Conservation (phyloP, 768 basidiomycete species). For the Dendrothele bispora region DNA sequence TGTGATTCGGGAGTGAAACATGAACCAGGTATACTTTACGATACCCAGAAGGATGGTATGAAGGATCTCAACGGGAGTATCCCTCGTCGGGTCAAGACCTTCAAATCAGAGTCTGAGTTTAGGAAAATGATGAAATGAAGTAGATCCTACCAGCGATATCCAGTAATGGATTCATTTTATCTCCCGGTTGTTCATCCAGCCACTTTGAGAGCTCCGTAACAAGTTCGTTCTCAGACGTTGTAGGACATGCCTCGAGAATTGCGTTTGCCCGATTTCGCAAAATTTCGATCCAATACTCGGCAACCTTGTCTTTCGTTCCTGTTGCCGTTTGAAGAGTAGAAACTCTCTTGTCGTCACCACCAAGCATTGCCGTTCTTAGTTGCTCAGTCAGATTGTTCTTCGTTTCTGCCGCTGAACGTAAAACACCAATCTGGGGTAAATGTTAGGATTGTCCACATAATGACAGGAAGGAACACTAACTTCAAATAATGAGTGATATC, state of each 20-base stretch:
- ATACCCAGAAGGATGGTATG: slow-evolving; percentile 43
- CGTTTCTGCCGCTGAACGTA: slow-evolving; percentile 18
- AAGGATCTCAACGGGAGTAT: slow-evolving; percentile 42
- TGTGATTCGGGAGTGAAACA: slow-evolving; percentile 29
- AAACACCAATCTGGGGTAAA: slow-evolving; percentile 21
- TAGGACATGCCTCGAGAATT: slow-evolving; percentile 18
- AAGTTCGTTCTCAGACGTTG: slow-evolving; percentile 14
- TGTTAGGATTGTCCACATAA: background rate
- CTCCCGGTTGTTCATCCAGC: slow-evolving; percentile 19
- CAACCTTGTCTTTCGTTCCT: slow-evolving; percentile 38
- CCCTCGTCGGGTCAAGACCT: slow-evolving; percentile 15
- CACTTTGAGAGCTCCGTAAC: slow-evolving; percentile 24
- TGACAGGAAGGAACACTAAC: slow-evolving; percentile 15
- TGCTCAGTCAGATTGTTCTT: slow-evolving; percentile 26
- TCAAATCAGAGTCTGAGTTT: no score
- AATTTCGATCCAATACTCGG: slow-evolving; percentile 35
- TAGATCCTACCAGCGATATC: slow-evolving; percentile 22
- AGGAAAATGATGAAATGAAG: no score
- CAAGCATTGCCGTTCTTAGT: slow-evolving; percentile 26
- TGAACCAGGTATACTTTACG: slow-evolving; percentile 44
- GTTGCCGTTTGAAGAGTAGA: slow-evolving; percentile 25
- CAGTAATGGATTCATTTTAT: slow-evolving; percentile 31
- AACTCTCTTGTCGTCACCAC: slow-evolving; percentile 29
- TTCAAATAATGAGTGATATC: slow-evolving; percentile 33
- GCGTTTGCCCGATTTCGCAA: slow-evolving; percentile 22